A percentile compares a stretch with the other conserved stretches of the same genome.
Evolutionary conservation across 257 asterid genomes (phyloP).

Genomic region (Solanum lycopersicoides): DNA sequence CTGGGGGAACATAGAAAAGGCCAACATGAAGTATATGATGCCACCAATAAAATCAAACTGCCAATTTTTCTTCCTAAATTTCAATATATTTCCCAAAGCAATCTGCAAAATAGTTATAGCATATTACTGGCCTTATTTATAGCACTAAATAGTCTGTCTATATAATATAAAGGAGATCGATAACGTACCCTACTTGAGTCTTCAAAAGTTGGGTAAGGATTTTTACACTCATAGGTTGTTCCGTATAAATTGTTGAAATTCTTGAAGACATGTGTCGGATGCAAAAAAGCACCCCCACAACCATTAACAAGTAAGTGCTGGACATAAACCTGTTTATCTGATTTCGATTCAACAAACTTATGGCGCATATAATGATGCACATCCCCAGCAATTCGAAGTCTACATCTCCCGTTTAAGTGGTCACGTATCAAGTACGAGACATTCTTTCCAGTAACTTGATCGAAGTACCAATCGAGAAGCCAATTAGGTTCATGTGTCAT

Average conservation of each 20-base stretch:
- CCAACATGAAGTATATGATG: slow-evolving; percentile 74
- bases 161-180: background rate
- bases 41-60: slow-evolving; percentile 97
- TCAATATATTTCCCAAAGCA: slow-evolving; percentile 97
- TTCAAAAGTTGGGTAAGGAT: slow-evolving; percentile 87
- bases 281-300: slow-evolving; percentile 99
- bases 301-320: slow-evolving; percentile 95
- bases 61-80: slow-evolving; percentile 98
- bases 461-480: slow-evolving; percentile 97
- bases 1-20: slow-evolving; percentile 98
- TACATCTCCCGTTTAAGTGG: slow-evolving; percentile 81
- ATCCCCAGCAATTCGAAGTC: slow-evolving; percentile 91
- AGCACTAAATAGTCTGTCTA: background rate
- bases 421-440: slow-evolving; percentile 66
- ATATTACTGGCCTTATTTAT: background rate
- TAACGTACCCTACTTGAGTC: slow-evolving; percentile 95
- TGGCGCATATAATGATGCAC: slow-evolving; percentile 98
- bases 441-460: slow-evolving; percentile 69
- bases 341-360: slow-evolving; percentile 57
- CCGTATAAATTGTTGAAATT: slow-evolving; percentile 50
- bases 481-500: slow-evolving; percentile 97
- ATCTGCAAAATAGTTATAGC: slow-evolving; percentile 42
- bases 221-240: slow-evolving; percentile 69
- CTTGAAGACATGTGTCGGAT: slow-evolving; percentile 92
- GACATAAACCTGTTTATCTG: slow-evolving; percentile 65